A percentile compares a stretch with the other conserved stretches of the same genome.
Conservation (phyloP, 495 filamentous ascomycete genomes). For the Cercophora scortea region DNA sequence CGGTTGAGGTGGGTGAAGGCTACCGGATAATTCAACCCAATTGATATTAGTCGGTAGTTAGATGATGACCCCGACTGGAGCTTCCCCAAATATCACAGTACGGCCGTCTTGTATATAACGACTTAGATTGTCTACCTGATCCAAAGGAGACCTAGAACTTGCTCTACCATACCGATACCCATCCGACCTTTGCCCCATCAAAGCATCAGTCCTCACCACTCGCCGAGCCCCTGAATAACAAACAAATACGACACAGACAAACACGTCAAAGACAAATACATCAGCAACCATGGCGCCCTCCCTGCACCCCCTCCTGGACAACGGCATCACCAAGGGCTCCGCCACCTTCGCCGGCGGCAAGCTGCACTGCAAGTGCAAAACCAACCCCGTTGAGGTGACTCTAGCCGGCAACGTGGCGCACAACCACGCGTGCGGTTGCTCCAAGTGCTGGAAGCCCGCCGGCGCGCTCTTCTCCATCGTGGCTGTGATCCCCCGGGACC, state of each 20-base stretch:
- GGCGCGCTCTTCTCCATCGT: slow-evolving; percentile 53
- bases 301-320: slow-evolving; percentile 53
- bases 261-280: neutral
- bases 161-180: too few relatives aligned
- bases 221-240: neutral
- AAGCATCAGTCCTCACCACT: neutral
- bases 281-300: slow-evolving; percentile 27
- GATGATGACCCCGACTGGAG: neutral
- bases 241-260: neutral
- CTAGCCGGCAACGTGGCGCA: slow-evolving; percentile 47
- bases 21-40: neutral
- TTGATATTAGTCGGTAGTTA: slow-evolving; percentile 1
- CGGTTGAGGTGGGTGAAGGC: neutral
- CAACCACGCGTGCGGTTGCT: slow-evolving; percentile 61
- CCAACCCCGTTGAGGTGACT: slow-evolving; percentile 41
- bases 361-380: slow-evolving; percentile 46
- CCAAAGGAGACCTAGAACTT: too few relatives aligned
- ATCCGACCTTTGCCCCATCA: neutral
- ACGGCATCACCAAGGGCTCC: slow-evolving; percentile 39
- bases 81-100: neutral
- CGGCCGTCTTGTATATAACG: neutral
- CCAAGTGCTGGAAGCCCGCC: slow-evolving; percentile 55
- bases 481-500: slow-evolving; percentile 41
- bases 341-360: slow-evolving; percentile 43
- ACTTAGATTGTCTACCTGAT: neutral